Evolutionary conservation across 2,329 filamentous ascomycete species (phyloP), one percentile per base, ranked within the genome.

Genomic region (Pseudogymnoascus sp.): DNA sequence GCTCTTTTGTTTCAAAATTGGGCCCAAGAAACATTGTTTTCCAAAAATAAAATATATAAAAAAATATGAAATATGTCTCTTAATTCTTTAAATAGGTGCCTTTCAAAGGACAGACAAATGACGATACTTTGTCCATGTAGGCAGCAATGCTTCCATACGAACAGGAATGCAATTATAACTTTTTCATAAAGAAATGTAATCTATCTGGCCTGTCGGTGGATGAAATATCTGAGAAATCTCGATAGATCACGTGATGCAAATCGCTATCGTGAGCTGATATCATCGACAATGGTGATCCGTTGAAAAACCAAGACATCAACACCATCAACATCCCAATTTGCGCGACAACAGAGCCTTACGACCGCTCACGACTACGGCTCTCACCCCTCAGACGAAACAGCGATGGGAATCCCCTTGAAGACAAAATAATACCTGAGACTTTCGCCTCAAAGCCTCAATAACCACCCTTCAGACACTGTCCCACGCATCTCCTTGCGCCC

Each of bases 381-480:
- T 24, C 44, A n/a, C n/a, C 14, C 13, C 24, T n/a, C 11, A 50
- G 44, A 50, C 24, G 21, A 50, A 26, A 50, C 44, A n/a, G 44
- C 44, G 14, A 50, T 50, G 44, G 44, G 44, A 50, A 50, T 50
- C 24, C 44, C 21, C 38, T 29, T 13, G n/a, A 50, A 50, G 24
- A 26, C n/a, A 29, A 29, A 50, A 50, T 50, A 26, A 50, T 29
- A 50, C 24, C 44, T 50, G 44, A 50, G 24, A 50, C 44, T 50
- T 50, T 50, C 24, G 44, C 44, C 44, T 50, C 44, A 50, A 50
- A 50, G 44, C 44, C 44, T 50, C 44, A 47, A 50, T 26, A 50
- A 50, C 21, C 24, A n/a, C n/a, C 21, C 44, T 50, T 26, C 44
- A 50, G 44, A 50, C 44, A 29, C 44, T 50, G 44, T 50, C 44